These are phyloP conservation scores for Colletotrichum lentis DNA, from an alignment of 2,329 filamentous ascomycete species.

Conservation along the genomic window DNA sequence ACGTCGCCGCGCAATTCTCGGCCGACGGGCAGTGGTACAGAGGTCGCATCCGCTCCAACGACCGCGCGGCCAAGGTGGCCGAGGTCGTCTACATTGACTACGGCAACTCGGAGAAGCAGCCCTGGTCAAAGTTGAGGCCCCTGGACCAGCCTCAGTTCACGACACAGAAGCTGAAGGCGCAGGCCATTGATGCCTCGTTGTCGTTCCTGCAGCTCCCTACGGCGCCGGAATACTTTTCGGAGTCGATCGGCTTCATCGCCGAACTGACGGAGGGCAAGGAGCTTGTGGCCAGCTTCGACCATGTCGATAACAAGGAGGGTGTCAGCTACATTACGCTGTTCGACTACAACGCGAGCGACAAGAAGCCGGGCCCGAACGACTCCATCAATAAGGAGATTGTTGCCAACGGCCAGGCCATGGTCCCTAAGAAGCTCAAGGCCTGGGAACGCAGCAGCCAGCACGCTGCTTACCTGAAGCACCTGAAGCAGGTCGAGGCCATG, in stretches of 20 bases:
- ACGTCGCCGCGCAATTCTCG: slow-evolving; percentile 89
- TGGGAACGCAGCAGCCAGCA: slow-evolving; percentile 83
- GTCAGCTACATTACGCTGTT: slow-evolving; percentile 87
- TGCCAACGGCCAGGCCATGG: slow-evolving; percentile 84
- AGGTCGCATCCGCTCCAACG: slow-evolving; percentile 87
- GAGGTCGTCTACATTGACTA: slow-evolving; percentile 97
- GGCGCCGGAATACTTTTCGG: slow-evolving; percentile 80
- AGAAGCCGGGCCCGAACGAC: slow-evolving; percentile 67
- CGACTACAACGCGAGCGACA: slow-evolving; percentile 72
- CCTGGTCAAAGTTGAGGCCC: slow-evolving; percentile 85
- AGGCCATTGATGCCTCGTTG: slow-evolving; percentile 86
- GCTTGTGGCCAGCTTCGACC: slow-evolving; percentile 91
- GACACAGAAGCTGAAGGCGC: slow-evolving; percentile 80
- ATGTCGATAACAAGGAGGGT: slow-evolving; percentile 79
- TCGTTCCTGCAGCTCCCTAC: slow-evolving; percentile 90
- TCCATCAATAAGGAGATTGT: slow-evolving; percentile 92
- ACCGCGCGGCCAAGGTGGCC: slow-evolving; percentile 85
- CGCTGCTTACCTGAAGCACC: slow-evolving; percentile 72
- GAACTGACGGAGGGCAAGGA: slow-evolving; percentile 78
- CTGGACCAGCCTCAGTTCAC: slow-evolving; percentile 82
- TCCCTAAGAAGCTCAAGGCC: slow-evolving; percentile 87
- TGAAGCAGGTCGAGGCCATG: slow-evolving; percentile 76
- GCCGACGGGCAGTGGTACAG: slow-evolving; percentile 95
- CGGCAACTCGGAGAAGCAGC: slow-evolving; percentile 88
- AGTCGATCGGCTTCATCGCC: slow-evolving; percentile 78